Evolutionary conservation across 2,329 filamentous ascomycete genomes (phyloP), one percentile per base, ranked within the genome.

Genomic region (Ambrosiella xylebori): DNA sequence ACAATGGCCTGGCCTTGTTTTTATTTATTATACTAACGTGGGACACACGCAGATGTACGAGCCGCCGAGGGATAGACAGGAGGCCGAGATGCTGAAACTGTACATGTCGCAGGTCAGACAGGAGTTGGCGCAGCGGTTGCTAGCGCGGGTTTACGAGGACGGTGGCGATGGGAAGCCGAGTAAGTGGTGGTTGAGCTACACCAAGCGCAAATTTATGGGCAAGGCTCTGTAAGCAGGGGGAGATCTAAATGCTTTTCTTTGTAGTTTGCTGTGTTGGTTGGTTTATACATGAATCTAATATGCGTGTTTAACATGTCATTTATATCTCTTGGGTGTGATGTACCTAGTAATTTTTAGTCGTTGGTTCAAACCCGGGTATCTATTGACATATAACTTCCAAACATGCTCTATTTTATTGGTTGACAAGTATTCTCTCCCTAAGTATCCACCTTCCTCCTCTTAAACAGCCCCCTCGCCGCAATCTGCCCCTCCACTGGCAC

Each of bases 201-300:
- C 87, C 57, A 97, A 97, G 83, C 84, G 93, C 74, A 96, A 96
- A 81, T 98, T 98, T 69, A 97, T 98, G 93, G 90, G 90, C 70
- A 97, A 97, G 81, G 80, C 81, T 64, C 74, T 93, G 72, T 90
- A 76, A 70, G 40, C 8, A 39, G 8, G 47, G n/a, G 37, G 35
- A 17, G 38, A 54, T 4, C 19, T 8, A 8, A 4, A 49, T 41
- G 13, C 55, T 56, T 13, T 52, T 36, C 38, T 47, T 45, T 38
- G 57, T 52, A 2, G 58, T 41, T 57, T 47, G 57, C 59, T 61
- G 58, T 59, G 56, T 37, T 53, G n/a, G 2, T 53, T 58, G 8
- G 61, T 58, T 56, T 61, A 45, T 56, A 41, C 59, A 52, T 57
- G 55, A 39, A 8, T 51, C 19, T 12, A 7, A 49, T 9, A 36